Conservation (phyloP, 345 rosid genomes). For the Mallotus nudiflorus region DNA sequence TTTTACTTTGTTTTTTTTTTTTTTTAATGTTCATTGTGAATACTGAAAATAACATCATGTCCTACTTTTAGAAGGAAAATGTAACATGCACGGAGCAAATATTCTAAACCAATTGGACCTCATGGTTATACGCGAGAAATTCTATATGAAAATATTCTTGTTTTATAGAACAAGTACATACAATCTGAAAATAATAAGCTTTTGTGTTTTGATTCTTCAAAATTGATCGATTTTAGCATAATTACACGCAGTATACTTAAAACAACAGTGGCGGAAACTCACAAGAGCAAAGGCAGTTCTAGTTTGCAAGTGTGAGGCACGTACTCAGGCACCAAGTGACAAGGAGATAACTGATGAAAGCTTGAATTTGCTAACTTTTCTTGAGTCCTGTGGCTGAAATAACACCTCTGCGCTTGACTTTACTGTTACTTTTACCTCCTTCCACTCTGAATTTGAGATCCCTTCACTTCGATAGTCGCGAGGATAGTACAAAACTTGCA, state of each 20-base stretch:
- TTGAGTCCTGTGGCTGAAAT: constrained; percentile 59
- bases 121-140: too few relatives aligned
- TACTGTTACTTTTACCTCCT: constrained; percentile 70
- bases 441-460: constrained; percentile 68
- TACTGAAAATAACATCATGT: too few relatives aligned
- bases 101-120: too few relatives aligned
- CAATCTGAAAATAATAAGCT: neutral
- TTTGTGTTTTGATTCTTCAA: neutral
- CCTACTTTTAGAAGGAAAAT: too few relatives aligned
- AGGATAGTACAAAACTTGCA: constrained; percentile 68
- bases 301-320: neutral
- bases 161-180: neutral
- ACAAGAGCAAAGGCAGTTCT: neutral
- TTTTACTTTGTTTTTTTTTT: too few relatives aligned
- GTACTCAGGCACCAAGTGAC: constrained; percentile 58
- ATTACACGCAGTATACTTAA: neutral
- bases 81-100: too few relatives aligned
- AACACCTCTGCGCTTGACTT: constrained; percentile 75
- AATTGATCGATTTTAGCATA: constrained; percentile 2
- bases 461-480: constrained; percentile 87
- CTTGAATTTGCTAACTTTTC: constrained; percentile 68
- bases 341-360: constrained; percentile 66
- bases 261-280: neutral
- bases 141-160: too few relatives aligned
- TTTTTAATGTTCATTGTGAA: too few relatives aligned